Evolutionary conservation across 129 eudicot species (phyloP), one percentile per base, ranked within the genome.

Genomic region (Flaveria ramosissima): DNA sequence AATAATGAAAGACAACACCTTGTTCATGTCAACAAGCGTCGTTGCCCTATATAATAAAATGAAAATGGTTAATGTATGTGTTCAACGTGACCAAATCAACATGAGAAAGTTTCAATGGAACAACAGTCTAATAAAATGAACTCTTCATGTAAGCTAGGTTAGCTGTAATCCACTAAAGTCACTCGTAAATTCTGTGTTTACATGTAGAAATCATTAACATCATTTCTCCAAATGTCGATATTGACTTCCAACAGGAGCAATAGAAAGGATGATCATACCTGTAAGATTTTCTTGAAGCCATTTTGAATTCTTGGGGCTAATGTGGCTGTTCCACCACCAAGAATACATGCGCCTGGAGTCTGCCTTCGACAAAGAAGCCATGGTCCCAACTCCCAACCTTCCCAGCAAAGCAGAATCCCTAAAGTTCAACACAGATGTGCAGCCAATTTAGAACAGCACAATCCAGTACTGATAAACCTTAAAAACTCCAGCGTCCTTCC

Each of bases 281-380:
- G 92, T 84, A 74, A 89, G 97, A 89, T 92, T 92, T 59, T 92
- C 96, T 78, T 89, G 85, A 73, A 92, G 96, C 97, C 96, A 92
- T 87, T 83, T 92, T 3, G 97, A 92, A 66, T 92, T 92, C 82
- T 92, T 92, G 74, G 96, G 93, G 81, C 96, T 92, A 47, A 89
- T 92, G 59, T 89, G 97, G 83, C 97, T 89, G 68, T 92, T 91
- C 97, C 97, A 92, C 97, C 97, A 92, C 97, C 92, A 92, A 16
- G 97, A 92, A 84, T 92, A 92, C 96, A 85, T 89, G 16, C 89
- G 80, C 76, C 80, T 81, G 6, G 89, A 80, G 57, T 82, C 86
- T 0, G 80, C 46, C 46, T 83, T 85, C 7, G 91, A 57, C 64
- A 85, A 42, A 52, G 87, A 45, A 36, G 92, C 89, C 97, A 92